A percentile compares a stretch with the other conserved stretches of the same genome.
These are phyloP conservation scores for Fusarium chlamydosporum DNA, from an alignment of 2,329 filamentous ascomycete genomes.

Conservation along the genomic window DNA sequence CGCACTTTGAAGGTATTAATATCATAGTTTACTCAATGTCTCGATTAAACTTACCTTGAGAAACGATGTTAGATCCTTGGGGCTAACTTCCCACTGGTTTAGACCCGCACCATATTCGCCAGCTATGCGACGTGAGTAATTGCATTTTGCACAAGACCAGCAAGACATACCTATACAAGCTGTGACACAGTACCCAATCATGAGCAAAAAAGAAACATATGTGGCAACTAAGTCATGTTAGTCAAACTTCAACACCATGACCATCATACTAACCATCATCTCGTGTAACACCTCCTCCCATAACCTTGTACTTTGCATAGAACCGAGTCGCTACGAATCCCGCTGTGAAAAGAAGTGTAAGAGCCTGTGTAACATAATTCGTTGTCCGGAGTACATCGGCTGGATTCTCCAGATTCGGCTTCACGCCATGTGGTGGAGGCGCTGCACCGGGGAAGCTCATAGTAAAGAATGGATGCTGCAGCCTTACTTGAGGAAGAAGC, in stretches of 20 bases:
- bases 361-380: conserved; percentile 39
- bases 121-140: not conserved
- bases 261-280: conserved; percentile 33
- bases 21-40: fast-evolving
- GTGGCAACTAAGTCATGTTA: conserved; percentile 15
- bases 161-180: conserved; percentile 26
- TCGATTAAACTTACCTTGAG: conserved; percentile 51
- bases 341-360: conserved; percentile 26
- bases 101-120: conserved; percentile 32
- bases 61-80: conserved; percentile 52
- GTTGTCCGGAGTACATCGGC: conserved; percentile 31
- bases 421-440: conserved; percentile 26
- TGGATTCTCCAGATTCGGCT: conserved; percentile 31
- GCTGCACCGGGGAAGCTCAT: conserved; percentile 40
- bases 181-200: conserved; percentile 37
- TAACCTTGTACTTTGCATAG: conserved; percentile 33
- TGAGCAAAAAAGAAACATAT: conserved; percentile 38
- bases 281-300: conserved; percentile 25
- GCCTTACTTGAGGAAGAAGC: not conserved
- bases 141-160: not conserved
- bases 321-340: conserved; percentile 28
- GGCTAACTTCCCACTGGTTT: conserved; percentile 45
- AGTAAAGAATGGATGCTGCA: not conserved
- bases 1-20: conserved; percentile 49
- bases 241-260: not conserved